phyloP scores from a whole-genome alignment of 345 rosid genomes.

The Litchi chinensis region DNA sequence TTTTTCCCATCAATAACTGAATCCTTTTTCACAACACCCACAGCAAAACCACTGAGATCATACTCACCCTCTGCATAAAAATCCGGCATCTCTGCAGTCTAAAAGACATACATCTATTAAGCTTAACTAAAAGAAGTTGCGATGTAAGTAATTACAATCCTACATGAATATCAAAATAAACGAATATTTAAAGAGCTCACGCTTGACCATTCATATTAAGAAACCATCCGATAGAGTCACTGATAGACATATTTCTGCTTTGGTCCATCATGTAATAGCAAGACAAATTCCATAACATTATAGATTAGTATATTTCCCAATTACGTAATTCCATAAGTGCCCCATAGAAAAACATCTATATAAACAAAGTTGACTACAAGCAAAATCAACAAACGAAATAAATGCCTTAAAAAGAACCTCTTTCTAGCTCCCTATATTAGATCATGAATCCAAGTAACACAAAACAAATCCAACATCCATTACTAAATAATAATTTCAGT shows the following conservation, averaged over 20 bases:
- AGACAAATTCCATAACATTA: background rate
- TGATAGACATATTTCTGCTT: background rate
- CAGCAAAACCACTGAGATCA: constrained; percentile 93
- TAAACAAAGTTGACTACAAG: background rate
- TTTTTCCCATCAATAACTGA: constrained; percentile 81
- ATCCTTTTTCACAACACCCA: constrained; percentile 79
- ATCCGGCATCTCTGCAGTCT: constrained; percentile 98
- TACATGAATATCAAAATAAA: background rate
- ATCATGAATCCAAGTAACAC: background rate
- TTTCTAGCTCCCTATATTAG: background rate
- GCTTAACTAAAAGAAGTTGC: background rate
- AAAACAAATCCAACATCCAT: background rate
- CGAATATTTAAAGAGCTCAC: background rate
- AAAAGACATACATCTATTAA: constrained; percentile 8
- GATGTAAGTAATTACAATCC: background rate
- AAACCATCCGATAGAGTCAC: background rate
- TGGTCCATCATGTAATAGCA: background rate
- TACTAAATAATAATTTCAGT: background rate
- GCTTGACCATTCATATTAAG: background rate
- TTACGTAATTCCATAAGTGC: background rate
- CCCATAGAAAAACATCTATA: background rate
- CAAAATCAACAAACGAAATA: background rate
- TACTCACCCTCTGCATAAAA: constrained; percentile 86
- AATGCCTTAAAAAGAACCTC: background rate
- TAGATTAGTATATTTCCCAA: background rate